Evolutionary conservation across 352 stramenopile species (phyloP), one percentile per base, ranked within the genome.

Genomic region (Aphanomyces cochlioides): DNA sequence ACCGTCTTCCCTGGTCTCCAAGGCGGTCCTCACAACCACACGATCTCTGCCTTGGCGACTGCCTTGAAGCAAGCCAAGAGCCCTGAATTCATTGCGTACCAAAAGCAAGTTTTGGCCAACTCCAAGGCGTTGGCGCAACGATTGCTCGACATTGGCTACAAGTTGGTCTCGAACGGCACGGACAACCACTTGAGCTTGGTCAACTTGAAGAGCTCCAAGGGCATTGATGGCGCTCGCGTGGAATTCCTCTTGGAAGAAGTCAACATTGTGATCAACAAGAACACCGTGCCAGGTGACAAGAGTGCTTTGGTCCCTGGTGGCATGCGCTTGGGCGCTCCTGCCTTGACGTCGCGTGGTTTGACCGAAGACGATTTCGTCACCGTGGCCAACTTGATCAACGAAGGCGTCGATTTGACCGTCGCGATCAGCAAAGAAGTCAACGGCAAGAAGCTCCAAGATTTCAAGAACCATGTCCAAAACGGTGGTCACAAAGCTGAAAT

Each of bases 1-100:
- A 83, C 96, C 17, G 98, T 99, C 40, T 99, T 99, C 83, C 98
- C 98, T 5, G 97, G 95, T 7, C 87, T 99, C 28, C 97, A 99
- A 81, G 98, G 97, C 56, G 98, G 98, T 59, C 98, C 97, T 17
- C 98, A 99, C 85, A 99, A 99, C 87, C 98, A 99, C 84, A 99
- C 96, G 36, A 99, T 99, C 80, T 87, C 96, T n/a, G 98, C 97
- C 12, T 83, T 99, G 12, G 96, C 97, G 15, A 99, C 97, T 59
- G 96, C 95, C 56, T 80, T 99, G 36, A 97, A 98, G 72, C 97
- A 99, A 80, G 96, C 91, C 4, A 88, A 95, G 67, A 91, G 82
- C 38, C 87, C 96, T 7, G 92, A 96, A 72, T 99, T 98, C 80
- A 90, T 98, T n/a, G 90, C 95, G 47, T 99, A 99, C 84, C 96